Base-by-base conservation (phyloP, 2,329 filamentous ascomycete genomes). In the Ramichloridium luteum region DNA sequence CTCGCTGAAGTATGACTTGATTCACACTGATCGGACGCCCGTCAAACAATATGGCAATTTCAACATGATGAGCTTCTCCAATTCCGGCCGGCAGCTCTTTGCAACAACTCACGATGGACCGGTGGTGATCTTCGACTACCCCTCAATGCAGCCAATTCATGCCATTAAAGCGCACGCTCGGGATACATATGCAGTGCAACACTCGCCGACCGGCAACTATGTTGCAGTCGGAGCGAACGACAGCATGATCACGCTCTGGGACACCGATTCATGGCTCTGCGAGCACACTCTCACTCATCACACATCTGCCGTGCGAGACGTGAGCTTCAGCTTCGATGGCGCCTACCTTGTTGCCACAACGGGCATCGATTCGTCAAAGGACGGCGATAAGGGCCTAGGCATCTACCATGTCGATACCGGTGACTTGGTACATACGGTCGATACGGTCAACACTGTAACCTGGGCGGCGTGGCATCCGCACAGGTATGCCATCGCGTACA, bases 291-390 rank as follows among this genome's bases (percentile, higher is more conserved):
- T 85, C 25, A 74, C 74, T 20, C 67, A 71, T 45, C 78, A 82
- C 61, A 66, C 69, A 6, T 77, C 39, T 13, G 73, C 79, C 3
- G 74, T 86, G 16, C 69, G 72, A 48, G 80, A 72, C 50, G 65
- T 86, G 35, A 76, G 77, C 49, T 88, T 86, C 51, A 80, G 73
- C 11, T 86, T 80, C 55, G 80, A 86, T 46, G 80, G 81, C 1
- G 76, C 72, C 47, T 88, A 77, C 49, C 60, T 86, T 14, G 73
- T 77, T 2, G 80, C 75, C 6, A 80, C 80, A 13, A 80, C 77
- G 36, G 50, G 49, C 10, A 35, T 27, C 4, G 39, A 40, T 18
- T 46, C 41, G 11, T 35, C 35, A 13, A 49, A 48, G 29, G 80
- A 84, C 33, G 79, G 84, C 57, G 77, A 73, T 64, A 57, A 69